A percentile compares a stretch with the other conserved stretches of the same genome.
phyloP scores from a whole-genome alignment of 345 rosid genomes.

The Psidium guajava region DNA sequence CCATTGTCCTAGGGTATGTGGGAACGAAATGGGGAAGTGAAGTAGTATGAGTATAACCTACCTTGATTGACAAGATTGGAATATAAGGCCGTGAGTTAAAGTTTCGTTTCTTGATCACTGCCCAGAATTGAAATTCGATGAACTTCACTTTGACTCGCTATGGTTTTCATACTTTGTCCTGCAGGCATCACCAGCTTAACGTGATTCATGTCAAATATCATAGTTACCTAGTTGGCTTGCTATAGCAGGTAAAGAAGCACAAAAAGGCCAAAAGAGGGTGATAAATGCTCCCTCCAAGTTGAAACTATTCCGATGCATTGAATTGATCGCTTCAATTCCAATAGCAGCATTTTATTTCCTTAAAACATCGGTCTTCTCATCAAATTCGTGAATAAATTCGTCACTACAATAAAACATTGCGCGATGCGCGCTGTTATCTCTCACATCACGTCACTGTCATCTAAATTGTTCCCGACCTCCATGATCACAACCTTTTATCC shows the following conservation, averaged over 20 bases:
- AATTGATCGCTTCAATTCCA: background rate
- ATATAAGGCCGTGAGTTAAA: too few species aligned
- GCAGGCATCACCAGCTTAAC: background rate
- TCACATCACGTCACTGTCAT: background rate
- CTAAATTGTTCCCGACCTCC: too few species aligned
- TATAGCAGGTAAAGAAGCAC: background rate
- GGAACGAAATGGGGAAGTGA: background rate
- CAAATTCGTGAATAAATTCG: background rate
- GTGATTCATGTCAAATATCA: background rate
- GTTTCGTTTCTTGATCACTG: too few species aligned
- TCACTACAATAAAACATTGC: background rate
- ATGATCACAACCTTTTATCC: too few species aligned
- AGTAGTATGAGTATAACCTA: too few species aligned
- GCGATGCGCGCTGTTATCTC: background rate
- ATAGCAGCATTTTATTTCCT: background rate
- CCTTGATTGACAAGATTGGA: too few species aligned
- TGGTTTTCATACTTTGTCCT: too few species aligned
- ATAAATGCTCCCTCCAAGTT: background rate
- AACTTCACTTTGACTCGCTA: too few species aligned
- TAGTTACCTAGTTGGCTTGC: background rate
- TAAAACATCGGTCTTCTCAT: too few species aligned
- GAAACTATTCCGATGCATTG: background rate
- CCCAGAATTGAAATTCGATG: too few species aligned
- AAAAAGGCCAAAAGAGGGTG: background rate
- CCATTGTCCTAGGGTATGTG: too few species aligned